Base-by-base conservation (phyloP, 2,329 filamentous ascomycete species). In the Ceratocystis destructans region DNA sequence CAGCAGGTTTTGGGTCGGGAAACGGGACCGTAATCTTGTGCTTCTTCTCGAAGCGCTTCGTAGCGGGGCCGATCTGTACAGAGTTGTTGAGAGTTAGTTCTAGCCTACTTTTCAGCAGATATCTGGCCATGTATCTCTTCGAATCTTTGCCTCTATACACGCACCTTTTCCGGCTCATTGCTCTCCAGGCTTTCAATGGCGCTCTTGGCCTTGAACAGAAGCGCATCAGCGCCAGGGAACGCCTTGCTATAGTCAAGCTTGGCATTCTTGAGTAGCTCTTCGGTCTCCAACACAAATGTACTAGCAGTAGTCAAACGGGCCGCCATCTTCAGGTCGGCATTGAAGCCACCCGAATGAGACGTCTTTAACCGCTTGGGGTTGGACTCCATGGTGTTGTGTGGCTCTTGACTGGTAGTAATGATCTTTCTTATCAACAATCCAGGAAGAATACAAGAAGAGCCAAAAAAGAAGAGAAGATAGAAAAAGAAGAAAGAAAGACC, bases 1-100 rank as follows among this genome's bases (percentile, higher is more conserved):
- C 84, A 10, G 83, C 79, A 1, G 93, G 92, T 63, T 80, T 84
- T 20, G 91, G 91, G n/a, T 87, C 81, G 17, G 93, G 90, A 72
- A 90, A 96, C 0, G 94, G 94, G 61, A 96, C 82, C n/a, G 79
- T 75, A 67, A 96, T 81, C 62, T 83, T 84, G 72, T 86, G 80
- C 50, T 80, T 80, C 74, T 85, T 87, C 70, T 88, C 84, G 71
- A 89, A 82, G 68, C 82, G 83, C 72, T 86, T 79, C 0, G 79
- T 79, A 7, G 89, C 90, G 71, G 94, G 85, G 44, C 76, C 71
- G 64, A 94, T 81, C 87, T 90, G 31, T 31, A 70, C 4, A n/a
- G 0, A 46, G 45, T 68, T 41, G 37, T 28, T 63, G 17, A 64
- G 62, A 28, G n/a, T 41, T 28, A 22, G 61, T n/a, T 12, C 8